Base-by-base conservation (phyloP, 306 rosid genomes). In the Medicago arabica region DNA sequence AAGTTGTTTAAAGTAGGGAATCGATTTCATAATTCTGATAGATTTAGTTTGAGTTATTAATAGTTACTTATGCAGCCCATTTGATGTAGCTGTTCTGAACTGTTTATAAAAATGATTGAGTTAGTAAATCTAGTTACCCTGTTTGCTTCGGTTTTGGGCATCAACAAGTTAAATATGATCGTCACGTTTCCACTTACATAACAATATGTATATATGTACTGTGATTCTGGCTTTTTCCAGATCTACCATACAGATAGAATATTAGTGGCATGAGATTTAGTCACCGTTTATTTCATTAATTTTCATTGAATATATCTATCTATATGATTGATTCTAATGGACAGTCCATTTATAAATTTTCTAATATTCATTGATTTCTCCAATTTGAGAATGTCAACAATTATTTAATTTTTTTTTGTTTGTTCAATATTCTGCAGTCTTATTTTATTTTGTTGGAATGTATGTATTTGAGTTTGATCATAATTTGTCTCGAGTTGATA, bases 381-480 rank as follows among this genome's bases (percentile, higher is more conserved):
- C 9, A 12, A 36, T 68, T 78, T 59, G 17, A 55, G 17, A 55
- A 69, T 60, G 50, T 39, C 9, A 31, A 43, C 40, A 64, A 28
- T 57, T 63, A 54, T 31, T 58, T 61, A 47, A 23, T 19, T 82
- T 50, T 62, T 82, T 41, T 11, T 70, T 43, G 44, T 31, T 62
- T 76, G 55, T 17, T 46, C n/a, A 58, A 55, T 71, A 38, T 77
- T 64, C 49, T 74, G 74, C 67, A 43, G 60, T 75, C 19, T 34
- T 54, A 25, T 34, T 76, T n/a, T 49, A 41, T 69, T 69, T 62
- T 50, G 64, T 69, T 18, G 43, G 61, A 75, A 66, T 38, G 11
- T 58, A 49, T 77, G 78, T 77, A 64, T 44, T 49, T 69, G 74
- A 6, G 55, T 58, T 80, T 77, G 71, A 75, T 78, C 69, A 62